Evolutionary conservation across 2,329 filamentous ascomycete species (phyloP).

Genomic region (Paecilomyces sp.): DNA sequence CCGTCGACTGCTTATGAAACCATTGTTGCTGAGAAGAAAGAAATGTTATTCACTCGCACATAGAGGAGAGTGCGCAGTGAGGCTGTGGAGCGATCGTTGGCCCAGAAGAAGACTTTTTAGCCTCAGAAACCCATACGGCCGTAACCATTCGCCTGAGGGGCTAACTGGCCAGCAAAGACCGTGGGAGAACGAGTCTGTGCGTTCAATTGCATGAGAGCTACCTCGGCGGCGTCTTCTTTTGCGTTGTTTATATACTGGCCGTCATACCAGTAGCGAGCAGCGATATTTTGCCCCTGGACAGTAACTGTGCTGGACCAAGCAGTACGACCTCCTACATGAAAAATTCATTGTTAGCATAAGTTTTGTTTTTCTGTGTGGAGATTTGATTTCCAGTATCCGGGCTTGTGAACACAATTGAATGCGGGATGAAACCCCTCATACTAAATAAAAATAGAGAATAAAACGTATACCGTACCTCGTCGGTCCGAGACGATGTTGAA

Average conservation of each 20-base stretch:
- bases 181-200: constrained; percentile 15
- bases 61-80: background rate
- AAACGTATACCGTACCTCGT: constrained; percentile 49
- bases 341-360: constrained; percentile 16
- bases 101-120: background rate
- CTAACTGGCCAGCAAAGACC: constrained; percentile 17
- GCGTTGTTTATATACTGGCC: constrained; percentile 82
- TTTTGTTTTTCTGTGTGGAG: background rate
- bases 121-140: constrained; percentile 4
- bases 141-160: constrained; percentile 11
- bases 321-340: constrained; percentile 66
- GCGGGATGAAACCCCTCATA: constrained; percentile 8
- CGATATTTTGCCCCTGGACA: constrained; percentile 57
- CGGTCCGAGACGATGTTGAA: constrained; percentile 70
- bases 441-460: constrained; percentile 12
- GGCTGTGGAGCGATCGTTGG: background rate
- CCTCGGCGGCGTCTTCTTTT: constrained; percentile 83
- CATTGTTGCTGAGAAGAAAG: background rate
- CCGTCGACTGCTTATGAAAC: background rate
- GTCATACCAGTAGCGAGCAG: constrained; percentile 87
- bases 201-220: constrained; percentile 45
- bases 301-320: constrained; percentile 80
- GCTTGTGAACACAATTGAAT: background rate
- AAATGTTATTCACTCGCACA: background rate
- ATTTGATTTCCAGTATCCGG: background rate